These are phyloP conservation scores for Cystobasidium onofrii DNA, from an alignment of 768 basidiomycete genomes.

Conservation along the genomic window DNA sequence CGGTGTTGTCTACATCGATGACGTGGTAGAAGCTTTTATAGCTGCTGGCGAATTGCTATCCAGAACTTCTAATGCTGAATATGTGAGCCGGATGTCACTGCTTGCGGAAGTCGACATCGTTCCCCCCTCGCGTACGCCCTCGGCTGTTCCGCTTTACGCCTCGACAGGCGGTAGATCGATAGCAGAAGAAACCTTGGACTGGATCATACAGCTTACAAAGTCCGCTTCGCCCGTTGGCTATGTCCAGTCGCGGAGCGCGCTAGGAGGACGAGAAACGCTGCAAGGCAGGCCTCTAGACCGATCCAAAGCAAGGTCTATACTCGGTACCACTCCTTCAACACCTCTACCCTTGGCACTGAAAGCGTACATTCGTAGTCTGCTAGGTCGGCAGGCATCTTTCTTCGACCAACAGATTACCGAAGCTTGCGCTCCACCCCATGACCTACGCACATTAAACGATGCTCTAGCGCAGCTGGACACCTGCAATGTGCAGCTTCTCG, in stretches of 20 bases:
- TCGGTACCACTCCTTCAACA: conserved; percentile 36
- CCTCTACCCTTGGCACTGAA: conserved; percentile 30
- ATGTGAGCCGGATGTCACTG: conserved; percentile 38
- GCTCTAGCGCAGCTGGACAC: conserved; percentile 37
- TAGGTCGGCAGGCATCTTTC: conserved; percentile 33
- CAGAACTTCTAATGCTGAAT: conserved; percentile 26
- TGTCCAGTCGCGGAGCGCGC: neutral
- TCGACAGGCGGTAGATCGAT: conserved; percentile 10
- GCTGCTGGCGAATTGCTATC: conserved; percentile 27
- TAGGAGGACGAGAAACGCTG: neutral
- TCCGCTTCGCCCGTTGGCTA: conserved; percentile 36
- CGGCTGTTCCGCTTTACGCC: neutral
- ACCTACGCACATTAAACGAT: conserved; percentile 39
- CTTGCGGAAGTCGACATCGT: conserved; percentile 39
- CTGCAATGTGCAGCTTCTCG: conserved; percentile 40
- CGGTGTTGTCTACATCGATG: conserved; percentile 18
- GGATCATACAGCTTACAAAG: conserved; percentile 34
- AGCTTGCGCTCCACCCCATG: conserved; percentile 40
- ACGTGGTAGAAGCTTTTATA: conserved; percentile 11
- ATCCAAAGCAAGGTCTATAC: conserved; percentile 30
- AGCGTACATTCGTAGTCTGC: conserved; percentile 35
- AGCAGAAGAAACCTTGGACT: conserved; percentile 31
- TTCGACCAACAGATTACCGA: conserved; percentile 35
- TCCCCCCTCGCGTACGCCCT: conserved; percentile 20
- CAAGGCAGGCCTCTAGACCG: conserved; percentile 23